Percentiles rank a stretch among this genome's conserved stretches.
Evolutionary conservation across 2,329 filamentous ascomycete genomes (phyloP).

Genomic region (Bipolaris bicolor): DNA sequence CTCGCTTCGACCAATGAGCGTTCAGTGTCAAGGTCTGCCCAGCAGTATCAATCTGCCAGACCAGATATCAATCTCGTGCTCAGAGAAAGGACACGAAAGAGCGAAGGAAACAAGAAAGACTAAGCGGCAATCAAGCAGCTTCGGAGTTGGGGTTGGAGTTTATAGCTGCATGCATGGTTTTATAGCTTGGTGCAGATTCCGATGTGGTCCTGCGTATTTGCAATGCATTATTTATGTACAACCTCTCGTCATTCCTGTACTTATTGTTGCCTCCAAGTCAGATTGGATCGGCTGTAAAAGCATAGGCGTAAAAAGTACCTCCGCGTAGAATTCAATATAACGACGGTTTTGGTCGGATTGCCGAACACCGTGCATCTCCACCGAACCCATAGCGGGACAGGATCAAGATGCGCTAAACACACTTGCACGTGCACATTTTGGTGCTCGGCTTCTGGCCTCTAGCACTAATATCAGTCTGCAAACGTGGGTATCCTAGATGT

Average conservation of each 20-base stretch:
- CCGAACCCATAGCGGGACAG: background rate
- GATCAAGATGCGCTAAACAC: background rate
- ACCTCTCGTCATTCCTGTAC: background rate
- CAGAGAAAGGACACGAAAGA: slow-evolving; percentile 36
- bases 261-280: background rate
- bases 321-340: background rate
- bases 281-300: background rate
- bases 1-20: slow-evolving; percentile 25
- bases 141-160: slow-evolving; percentile 13
- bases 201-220: slow-evolving; percentile 14
- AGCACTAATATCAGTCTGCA: background rate
- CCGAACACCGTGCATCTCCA: slow-evolving; percentile 15
- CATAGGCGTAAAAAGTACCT: background rate
- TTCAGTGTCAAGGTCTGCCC: slow-evolving; percentile 14
- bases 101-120: slow-evolving; percentile 38
- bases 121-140: slow-evolving; percentile 18
- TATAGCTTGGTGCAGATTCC: slow-evolving; percentile 14
- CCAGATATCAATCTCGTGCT: slow-evolving; percentile 40
- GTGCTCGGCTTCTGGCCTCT: background rate
- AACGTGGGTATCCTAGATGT: slow-evolving; percentile 9
- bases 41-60: slow-evolving; percentile 43
- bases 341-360: background rate
- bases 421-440: background rate
- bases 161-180: slow-evolving; percentile 11
- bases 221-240: slow-evolving; percentile 8